Percentiles rank a stretch among this genome's conserved stretches.
Conservation (phyloP, 805 yeast genomes). For the Kazachstania taianensis region DNA sequence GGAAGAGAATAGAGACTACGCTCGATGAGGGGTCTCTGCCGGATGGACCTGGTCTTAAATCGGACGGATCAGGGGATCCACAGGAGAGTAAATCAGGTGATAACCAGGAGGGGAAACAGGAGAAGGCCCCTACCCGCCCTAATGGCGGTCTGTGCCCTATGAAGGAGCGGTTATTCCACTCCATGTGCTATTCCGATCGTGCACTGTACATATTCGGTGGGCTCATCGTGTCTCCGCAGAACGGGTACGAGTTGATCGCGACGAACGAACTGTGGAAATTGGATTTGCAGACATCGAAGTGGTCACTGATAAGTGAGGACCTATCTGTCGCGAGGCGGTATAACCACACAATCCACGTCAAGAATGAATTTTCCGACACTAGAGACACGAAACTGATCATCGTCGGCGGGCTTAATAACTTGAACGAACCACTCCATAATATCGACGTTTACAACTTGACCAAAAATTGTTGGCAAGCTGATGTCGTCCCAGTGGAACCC, state of each 20-base stretch:
- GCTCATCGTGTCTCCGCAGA: conserved; percentile 32
- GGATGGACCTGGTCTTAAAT: not conserved
- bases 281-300: conserved; percentile 39
- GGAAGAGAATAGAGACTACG: conserved; percentile 37
- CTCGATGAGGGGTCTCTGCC: not conserved
- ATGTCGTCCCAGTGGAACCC: conserved; percentile 5
- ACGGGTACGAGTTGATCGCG: conserved; percentile 32
- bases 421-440: conserved; percentile 20
- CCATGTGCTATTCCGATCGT: conserved; percentile 41
- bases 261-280: conserved; percentile 67
- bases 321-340: conserved; percentile 34
- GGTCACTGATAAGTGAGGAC: conserved; percentile 42
- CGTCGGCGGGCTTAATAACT: conserved; percentile 25
- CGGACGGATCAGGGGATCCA: not conserved
- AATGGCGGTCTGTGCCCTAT: conserved; percentile 4
- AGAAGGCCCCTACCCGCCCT: not conserved
- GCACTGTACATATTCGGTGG: conserved; percentile 63
- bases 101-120: not conserved
- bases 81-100: not conserved
- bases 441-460: conserved; percentile 24
- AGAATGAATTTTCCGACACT: conserved; percentile 18
- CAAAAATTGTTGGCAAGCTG: conserved; percentile 22
- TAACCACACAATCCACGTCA: conserved; percentile 40
- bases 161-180: conserved; percentile 44
- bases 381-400: conserved; percentile 24